A percentile compares a stretch with the other conserved stretches of the same genome.
These are phyloP conservation scores for Flaveria robusta DNA, from an alignment of 129 eudicot species.

Conservation along the genomic window DNA sequence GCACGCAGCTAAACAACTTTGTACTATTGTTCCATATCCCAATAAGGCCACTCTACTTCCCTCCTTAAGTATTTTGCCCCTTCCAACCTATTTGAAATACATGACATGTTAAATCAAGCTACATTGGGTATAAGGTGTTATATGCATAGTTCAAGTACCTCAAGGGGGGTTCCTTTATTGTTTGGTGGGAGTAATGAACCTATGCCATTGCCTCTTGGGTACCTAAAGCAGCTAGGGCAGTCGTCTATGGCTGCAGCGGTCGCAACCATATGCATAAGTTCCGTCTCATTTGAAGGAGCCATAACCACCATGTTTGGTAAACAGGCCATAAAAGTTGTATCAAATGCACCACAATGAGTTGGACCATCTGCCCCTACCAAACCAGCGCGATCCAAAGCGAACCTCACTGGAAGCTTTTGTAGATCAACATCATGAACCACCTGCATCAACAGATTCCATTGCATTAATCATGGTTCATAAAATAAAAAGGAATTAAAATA, in stretches of 20 bases:
- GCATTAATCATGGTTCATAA: neutral
- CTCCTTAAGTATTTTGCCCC: conserved; percentile 45
- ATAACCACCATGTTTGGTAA: conserved; percentile 65
- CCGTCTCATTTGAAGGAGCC: conserved; percentile 58
- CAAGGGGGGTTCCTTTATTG: conserved; percentile 52
- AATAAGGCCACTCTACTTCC: conserved; percentile 52
- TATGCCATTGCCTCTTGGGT: conserved; percentile 56
- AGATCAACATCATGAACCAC: conserved; percentile 65
- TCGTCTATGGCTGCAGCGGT: conserved; percentile 56
- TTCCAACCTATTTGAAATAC: conserved; percentile 40
- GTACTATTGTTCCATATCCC: conserved; percentile 52
- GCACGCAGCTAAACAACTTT: conserved; percentile 46
- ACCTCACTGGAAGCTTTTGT: conserved; percentile 55
- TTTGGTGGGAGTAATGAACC: conserved; percentile 42
- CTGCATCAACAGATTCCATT: conserved; percentile 12
- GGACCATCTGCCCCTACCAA: conserved; percentile 66
- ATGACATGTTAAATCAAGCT: neutral
- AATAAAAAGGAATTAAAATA: neutral
- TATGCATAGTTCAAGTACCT: conserved; percentile 25
- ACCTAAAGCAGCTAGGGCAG: conserved; percentile 57
- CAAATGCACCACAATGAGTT: conserved; percentile 62
- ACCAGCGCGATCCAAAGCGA: conserved; percentile 54
- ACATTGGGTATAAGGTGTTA: neutral
- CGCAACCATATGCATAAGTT: conserved; percentile 59
- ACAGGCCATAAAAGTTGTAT: conserved; percentile 57